Percentiles rank a stretch among this genome's conserved stretches.
These are phyloP conservation scores for Albugo candida DNA, from an alignment of 352 stramenopile genomes.

Conservation along the genomic window DNA sequence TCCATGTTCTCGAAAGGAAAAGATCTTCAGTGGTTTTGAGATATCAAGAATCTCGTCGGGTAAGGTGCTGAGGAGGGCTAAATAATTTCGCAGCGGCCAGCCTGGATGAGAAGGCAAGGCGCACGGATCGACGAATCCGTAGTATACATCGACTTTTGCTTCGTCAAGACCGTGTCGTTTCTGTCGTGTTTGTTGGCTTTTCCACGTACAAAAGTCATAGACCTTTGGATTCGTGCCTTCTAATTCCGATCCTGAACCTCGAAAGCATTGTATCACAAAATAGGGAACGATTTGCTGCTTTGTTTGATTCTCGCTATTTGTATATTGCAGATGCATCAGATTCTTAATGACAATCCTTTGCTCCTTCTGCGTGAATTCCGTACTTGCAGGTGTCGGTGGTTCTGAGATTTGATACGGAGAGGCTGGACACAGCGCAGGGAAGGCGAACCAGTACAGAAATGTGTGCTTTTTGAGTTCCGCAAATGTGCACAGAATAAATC, in stretches of 20 bases:
- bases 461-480: constrained; percentile 86
- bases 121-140: constrained; percentile 80
- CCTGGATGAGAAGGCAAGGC: constrained; percentile 48
- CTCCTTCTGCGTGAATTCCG: constrained; percentile 17
- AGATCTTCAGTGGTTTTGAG: constrained; percentile 17
- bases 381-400: constrained; percentile 10
- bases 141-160: constrained; percentile 19
- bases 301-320: constrained; percentile 1
- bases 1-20: constrained; percentile 58
- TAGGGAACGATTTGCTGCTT: constrained; percentile 25
- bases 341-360: constrained; percentile 19
- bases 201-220: constrained; percentile 15
- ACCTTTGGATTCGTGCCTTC: constrained; percentile 12
- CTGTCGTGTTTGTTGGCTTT: background rate
- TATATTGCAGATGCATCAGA: constrained; percentile 21
- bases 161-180: background rate
- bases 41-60: constrained; percentile 14
- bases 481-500: constrained; percentile 81
- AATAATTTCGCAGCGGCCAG: constrained; percentile 80
- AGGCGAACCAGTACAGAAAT: constrained; percentile 89
- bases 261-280: constrained; percentile 35
- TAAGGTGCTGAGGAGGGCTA: constrained; percentile 32
- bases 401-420: constrained; percentile 15
- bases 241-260: constrained; percentile 1
- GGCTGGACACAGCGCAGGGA: constrained; percentile 50